These are phyloP conservation scores for Sporothrix pseudoabietina DNA, from an alignment of 2,329 filamentous ascomycete species.

Conservation along the genomic window DNA sequence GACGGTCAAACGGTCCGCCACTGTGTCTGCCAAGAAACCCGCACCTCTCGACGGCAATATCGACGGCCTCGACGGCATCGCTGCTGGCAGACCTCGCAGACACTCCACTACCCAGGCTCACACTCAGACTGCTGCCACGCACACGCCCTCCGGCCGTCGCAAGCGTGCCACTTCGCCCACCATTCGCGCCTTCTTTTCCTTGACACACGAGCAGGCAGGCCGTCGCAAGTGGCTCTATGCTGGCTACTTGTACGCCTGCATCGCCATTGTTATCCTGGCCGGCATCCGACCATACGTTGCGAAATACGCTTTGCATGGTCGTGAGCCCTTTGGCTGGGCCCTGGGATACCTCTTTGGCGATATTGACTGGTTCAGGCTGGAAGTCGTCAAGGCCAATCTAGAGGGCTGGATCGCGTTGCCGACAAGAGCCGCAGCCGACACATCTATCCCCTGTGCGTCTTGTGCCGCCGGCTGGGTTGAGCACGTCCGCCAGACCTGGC, in stretches of 20 bases:
- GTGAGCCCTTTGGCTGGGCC: conserved; percentile 91
- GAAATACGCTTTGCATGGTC: conserved; percentile 64
- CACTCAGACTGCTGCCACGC: neutral
- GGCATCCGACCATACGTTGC: conserved; percentile 72
- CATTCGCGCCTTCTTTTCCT: conserved; percentile 72
- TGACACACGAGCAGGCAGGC: conserved; percentile 77
- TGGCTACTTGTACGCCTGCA: conserved; percentile 70
- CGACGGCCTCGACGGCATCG: neutral
- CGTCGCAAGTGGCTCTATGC: conserved; percentile 84
- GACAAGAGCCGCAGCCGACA: conserved; percentile 33
- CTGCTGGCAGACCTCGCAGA: neutral
- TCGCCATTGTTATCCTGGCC: conserved; percentile 66
- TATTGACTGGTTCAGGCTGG: conserved; percentile 68
- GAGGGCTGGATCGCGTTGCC: conserved; percentile 77
- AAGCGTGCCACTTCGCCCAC: conserved; percentile 67
- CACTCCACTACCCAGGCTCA: neutral
- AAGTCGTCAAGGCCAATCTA: conserved; percentile 68
- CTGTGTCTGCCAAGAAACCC: neutral
- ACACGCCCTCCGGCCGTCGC: conserved; percentile 62
- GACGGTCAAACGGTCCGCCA: neutral
- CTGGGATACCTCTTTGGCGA: conserved; percentile 87
- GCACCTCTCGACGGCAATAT: neutral
- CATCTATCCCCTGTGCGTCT: conserved; percentile 38
- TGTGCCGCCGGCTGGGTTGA: conserved; percentile 63
- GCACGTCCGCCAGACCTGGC: conserved; percentile 61